Base-by-base conservation (phyloP, 23 red algal species). In the Pyropia haitanensis region DNA sequence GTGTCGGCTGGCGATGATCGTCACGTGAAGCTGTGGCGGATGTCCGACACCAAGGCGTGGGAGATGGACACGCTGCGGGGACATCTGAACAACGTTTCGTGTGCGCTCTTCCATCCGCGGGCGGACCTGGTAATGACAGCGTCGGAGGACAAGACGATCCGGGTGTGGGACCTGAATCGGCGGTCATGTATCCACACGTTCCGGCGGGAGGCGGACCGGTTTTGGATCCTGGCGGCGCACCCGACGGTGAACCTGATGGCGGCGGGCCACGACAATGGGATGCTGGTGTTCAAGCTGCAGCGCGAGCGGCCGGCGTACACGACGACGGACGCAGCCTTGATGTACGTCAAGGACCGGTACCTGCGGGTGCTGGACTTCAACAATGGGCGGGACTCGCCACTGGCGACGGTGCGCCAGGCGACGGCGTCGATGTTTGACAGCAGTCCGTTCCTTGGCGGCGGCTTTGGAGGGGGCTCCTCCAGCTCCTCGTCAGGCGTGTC, bases 21-120 rank as follows among this genome's bases (percentile, higher is more conserved):
- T 7, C 85, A 86, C 26, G 80, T 98, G 27, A 98, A 98, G 74
- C 64, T 98, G 81, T 91, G 86, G 82, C 78, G 88, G 22, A 89
- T 90, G 66, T 87, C 80, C 21, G 88, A 98, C 49, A 83, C 80
- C 18, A 88, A 88, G 58, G 88, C 94, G 25, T 91, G 94, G 88
- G 94, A 98, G 75, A 52, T 98, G 39, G 86, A 98, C 68, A 91
- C 86, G 12, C 82, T 98, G 33, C 83, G 88, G 31, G 94, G 94
- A 4, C 94, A 98, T 75, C 18, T 98, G 53, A 98, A 98, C 73
- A 98, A 98, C 71, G 94, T 98, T 5, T 98, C 94, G 21, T 98
- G 86, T 69, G 87, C 81, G 64, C 74, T 98, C 58, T 98, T 98
- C 74, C 94, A 98, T 64, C 94, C 94, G 14, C 72, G 76, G 19